Conservation (phyloP, 2,329 filamentous ascomycete genomes). For the Beauveria sp. region DNA sequence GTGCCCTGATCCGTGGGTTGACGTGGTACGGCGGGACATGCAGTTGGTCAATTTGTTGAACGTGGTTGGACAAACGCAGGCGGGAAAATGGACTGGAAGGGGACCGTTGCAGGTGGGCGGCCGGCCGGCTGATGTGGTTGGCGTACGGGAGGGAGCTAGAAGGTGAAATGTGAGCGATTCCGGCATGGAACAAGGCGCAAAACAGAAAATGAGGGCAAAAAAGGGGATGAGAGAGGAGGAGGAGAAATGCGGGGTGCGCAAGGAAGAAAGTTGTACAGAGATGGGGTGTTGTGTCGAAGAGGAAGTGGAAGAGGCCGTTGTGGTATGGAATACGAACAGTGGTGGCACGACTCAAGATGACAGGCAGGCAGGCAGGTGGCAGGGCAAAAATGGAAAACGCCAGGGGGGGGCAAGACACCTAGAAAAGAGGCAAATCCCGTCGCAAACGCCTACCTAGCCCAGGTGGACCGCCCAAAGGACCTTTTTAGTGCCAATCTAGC, state of each 20-base stretch:
- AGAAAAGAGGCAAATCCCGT: no score
- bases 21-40: not conserved
- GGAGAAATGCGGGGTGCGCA: not conserved
- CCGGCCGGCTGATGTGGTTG: not conserved
- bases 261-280: not conserved
- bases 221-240: not conserved
- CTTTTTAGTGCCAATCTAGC: no score
- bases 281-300: not conserved
- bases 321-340: no score
- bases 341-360: not conserved
- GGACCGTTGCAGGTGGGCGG: not conserved
- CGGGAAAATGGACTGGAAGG: not conserved
- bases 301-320: not conserved
- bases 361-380: not conserved
- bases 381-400: no score
- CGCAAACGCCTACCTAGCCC: no score
- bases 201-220: not conserved
- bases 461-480: no score
- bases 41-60: not conserved
- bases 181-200: not conserved
- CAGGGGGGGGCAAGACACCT: no score
- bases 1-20: not conserved
- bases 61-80: not conserved
- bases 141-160: not conserved
- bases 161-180: not conserved